Conservation (phyloP, 148 eudicot species). For the Amaranthus palmeri region DNA sequence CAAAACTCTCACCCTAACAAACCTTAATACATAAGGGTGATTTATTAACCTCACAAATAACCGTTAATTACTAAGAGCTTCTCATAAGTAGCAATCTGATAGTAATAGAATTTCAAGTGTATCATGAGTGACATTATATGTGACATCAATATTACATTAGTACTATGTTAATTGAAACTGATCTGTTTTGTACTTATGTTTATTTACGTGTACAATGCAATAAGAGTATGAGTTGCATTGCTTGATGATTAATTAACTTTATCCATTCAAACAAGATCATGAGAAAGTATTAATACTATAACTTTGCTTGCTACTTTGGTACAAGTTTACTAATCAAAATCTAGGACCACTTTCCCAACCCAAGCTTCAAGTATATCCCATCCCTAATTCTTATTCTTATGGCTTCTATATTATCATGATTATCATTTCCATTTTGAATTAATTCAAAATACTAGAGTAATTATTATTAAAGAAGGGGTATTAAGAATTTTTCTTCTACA, state of each 20-base stretch:
- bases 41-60: no score
- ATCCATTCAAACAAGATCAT: background rate
- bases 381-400: background rate
- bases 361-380: background rate
- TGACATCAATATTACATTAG: background rate
- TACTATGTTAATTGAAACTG: background rate
- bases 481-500: no score
- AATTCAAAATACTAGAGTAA: no score
- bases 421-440: conserved; percentile 3
- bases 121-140: background rate
- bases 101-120: background rate
- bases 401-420: conserved; percentile 19
- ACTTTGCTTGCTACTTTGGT: background rate
- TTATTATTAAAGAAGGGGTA: no score
- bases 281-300: conserved; percentile 3
- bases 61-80: no score
- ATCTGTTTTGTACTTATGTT: background rate
- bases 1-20: no score
- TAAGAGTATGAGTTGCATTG: background rate
- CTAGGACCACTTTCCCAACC: background rate
- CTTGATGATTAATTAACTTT: conserved; percentile 7
- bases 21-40: no score
- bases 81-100: no score
- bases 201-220: background rate
- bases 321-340: background rate